Evolutionary conservation across 192 early-diverging fungal species (phyloP).

Genomic region (Irineochytrium annulatum): DNA sequence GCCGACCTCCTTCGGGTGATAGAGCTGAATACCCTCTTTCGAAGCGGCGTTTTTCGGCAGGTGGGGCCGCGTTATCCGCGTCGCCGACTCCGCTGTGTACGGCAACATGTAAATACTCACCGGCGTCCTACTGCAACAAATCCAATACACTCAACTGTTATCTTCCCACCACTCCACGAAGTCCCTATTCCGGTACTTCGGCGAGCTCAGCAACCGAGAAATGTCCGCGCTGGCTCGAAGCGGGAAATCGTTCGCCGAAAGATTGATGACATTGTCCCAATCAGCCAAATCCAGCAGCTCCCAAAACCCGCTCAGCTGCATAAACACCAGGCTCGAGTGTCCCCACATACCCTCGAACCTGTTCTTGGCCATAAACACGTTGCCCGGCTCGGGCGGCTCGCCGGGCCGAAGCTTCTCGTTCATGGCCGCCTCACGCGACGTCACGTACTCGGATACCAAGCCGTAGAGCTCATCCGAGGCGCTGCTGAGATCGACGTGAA

Average conservation of each 20-base stretch:
- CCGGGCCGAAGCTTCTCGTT: background rate
- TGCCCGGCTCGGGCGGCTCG: conserved; percentile 1
- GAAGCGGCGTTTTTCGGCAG: background rate
- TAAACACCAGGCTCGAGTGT: conserved; percentile 35
- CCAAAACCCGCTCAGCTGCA: conserved; percentile 42
- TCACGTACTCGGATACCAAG: conserved; percentile 19
- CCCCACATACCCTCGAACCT: conserved; percentile 40
- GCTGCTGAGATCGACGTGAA: conserved; percentile 38
- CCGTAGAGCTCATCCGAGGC: background rate
- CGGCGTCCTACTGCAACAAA: too few relatives aligned
- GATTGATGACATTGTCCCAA: conserved; percentile 49
- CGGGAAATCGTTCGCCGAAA: conserved; percentile 39
- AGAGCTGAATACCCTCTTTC: conserved; percentile 1
- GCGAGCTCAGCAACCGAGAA: conserved; percentile 15
- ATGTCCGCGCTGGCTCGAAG: conserved; percentile 33
- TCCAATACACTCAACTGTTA: conserved; percentile 18
- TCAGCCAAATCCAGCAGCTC: conserved; percentile 48
- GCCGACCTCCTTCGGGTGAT: conserved; percentile 16
- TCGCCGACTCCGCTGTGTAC: background rate
- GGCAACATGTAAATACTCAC: too few relatives aligned
- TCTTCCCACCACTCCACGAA: conserved; percentile 42
- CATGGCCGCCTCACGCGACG: background rate
- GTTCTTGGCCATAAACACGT: conserved; percentile 34
- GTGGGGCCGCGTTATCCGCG: background rate
- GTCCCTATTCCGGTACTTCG: conserved; percentile 17